Evolutionary conservation across 768 basidiomycete genomes (phyloP).

Genomic region (Russula vinacea): DNA sequence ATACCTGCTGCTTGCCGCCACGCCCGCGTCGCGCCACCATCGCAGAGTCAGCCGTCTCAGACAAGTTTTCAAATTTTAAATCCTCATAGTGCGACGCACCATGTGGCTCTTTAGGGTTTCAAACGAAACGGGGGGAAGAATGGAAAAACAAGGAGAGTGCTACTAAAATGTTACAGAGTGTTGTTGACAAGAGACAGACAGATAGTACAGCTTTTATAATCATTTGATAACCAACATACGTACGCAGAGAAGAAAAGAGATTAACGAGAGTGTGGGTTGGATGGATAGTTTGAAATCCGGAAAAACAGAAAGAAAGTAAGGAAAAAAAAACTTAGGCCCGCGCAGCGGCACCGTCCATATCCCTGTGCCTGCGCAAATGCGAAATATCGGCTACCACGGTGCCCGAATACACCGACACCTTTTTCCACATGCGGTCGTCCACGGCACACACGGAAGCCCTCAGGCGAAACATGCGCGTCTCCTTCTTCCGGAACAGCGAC

Average conservation of each 20-base stretch:
- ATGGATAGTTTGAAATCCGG: not conserved
- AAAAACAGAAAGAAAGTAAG: not conserved
- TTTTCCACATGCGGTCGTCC: constrained; percentile 28
- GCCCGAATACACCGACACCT: constrained; percentile 23
- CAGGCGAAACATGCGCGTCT: constrained; percentile 29
- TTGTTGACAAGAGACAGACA: not conserved
- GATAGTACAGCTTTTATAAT: not conserved
- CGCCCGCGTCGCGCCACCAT: constrained; percentile 1
- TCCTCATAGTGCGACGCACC: not conserved
- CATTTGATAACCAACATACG: not conserved
- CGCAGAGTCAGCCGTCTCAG: not conserved
- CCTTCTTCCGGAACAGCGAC: constrained; percentile 28
- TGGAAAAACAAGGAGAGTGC: constrained; percentile 2
- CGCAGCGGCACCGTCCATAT: constrained; percentile 27
- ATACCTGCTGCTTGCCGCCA: not conserved
- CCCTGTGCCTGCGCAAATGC: constrained; percentile 26
- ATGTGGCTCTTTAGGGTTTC: not conserved
- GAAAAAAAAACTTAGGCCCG: constrained; percentile 4
- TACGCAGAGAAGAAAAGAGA: not conserved
- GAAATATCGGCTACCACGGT: constrained; percentile 29
- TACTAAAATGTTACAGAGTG: constrained; percentile 2
- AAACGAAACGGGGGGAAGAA: not conserved
- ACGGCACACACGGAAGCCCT: constrained; percentile 21
- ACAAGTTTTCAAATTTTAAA: not conserved
- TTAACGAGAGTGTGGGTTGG: not conserved